Evolutionary conservation across 2,329 filamentous ascomycete genomes (phyloP).

Genomic region (Eutypella sp.): DNA sequence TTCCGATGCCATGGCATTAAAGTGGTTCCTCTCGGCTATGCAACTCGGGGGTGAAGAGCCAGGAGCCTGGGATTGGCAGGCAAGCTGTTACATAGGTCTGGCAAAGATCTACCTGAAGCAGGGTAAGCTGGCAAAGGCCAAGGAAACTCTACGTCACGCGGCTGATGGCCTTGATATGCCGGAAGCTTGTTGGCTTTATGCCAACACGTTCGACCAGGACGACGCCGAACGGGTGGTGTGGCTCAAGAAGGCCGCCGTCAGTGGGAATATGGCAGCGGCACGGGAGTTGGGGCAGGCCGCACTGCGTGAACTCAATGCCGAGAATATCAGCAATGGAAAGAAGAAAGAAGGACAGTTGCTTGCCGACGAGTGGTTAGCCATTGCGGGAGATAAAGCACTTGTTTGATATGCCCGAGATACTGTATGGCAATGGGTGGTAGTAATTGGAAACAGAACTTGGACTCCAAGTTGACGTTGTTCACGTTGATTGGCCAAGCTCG

Average conservation of each 20-base stretch:
- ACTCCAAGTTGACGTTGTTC: too few relatives aligned
- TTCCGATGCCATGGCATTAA: slow-evolving; percentile 21
- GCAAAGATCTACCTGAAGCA: slow-evolving; percentile 21
- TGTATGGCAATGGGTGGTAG: too few relatives aligned
- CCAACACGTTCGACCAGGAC: slow-evolving; percentile 18
- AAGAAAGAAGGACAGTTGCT: slow-evolving; percentile 13
- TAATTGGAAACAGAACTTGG: too few relatives aligned
- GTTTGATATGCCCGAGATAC: not conserved
- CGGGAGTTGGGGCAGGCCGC: slow-evolving; percentile 19
- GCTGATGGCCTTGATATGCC: slow-evolving; percentile 27
- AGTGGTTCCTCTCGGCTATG: slow-evolving; percentile 24
- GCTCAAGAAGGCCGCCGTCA: slow-evolving; percentile 29
- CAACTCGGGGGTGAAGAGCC: slow-evolving; percentile 5
- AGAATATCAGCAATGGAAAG: slow-evolving; percentile 11
- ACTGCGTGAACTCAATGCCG: slow-evolving; percentile 7
- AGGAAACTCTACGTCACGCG: slow-evolving; percentile 16
- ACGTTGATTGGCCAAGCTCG: too few relatives aligned
- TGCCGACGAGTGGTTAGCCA: slow-evolving; percentile 23
- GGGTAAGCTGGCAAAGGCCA: slow-evolving; percentile 16
- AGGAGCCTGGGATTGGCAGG: slow-evolving; percentile 31
- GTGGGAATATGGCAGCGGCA: slow-evolving; percentile 21
- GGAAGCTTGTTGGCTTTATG: slow-evolving; percentile 21
- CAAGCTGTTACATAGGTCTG: slow-evolving; percentile 24
- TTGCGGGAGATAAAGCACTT: slow-evolving; percentile 12
- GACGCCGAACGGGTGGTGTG: slow-evolving; percentile 18